Evolutionary conservation across 768 basidiomycete species (phyloP).

Genomic region (Fibroporia radiculosa): DNA sequence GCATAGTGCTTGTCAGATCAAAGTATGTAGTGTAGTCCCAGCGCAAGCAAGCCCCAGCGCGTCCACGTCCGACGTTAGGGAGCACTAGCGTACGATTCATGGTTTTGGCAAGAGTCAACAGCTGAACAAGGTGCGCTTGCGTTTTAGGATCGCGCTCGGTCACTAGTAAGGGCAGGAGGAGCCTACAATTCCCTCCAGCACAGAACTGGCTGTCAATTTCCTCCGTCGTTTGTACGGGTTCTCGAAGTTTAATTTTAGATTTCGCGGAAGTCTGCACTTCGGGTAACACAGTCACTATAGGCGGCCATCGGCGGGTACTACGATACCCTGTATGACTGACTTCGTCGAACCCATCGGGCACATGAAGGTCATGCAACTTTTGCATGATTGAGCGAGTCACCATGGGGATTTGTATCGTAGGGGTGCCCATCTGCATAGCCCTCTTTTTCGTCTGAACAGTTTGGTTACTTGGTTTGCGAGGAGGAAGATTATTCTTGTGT

Average conservation of each 20-base stretch:
- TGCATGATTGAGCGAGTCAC: neutral
- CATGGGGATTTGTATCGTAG: neutral
- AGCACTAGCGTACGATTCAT: conserved; percentile 53
- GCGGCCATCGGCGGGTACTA: conserved; percentile 20
- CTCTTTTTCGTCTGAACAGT: neutral
- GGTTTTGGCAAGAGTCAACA: conserved; percentile 37
- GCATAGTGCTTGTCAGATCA: conserved; percentile 22
- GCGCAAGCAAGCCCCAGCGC: conserved; percentile 43
- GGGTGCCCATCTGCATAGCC: neutral
- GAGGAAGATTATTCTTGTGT: neutral
- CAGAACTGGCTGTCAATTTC: conserved; percentile 20
- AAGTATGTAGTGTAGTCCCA: conserved; percentile 47
- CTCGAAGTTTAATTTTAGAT: neutral
- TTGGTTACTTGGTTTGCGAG: neutral
- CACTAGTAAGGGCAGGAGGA: conserved; percentile 42
- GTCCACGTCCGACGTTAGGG: conserved; percentile 51
- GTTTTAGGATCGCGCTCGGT: conserved; percentile 56
- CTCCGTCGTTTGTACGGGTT: conserved; percentile 1
- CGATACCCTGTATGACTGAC: neutral
- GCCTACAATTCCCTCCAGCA: conserved; percentile 27
- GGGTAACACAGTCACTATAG: conserved; percentile 28
- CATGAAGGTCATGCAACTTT: neutral
- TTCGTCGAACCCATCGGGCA: neutral
- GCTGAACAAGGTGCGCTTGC: conserved; percentile 45
- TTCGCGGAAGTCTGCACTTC: conserved; percentile 9